A percentile compares a stretch with the other conserved stretches of the same genome.
phyloP scores from a whole-genome alignment of 2,329 filamentous ascomycete species.

The Penicillium glabrum region DNA sequence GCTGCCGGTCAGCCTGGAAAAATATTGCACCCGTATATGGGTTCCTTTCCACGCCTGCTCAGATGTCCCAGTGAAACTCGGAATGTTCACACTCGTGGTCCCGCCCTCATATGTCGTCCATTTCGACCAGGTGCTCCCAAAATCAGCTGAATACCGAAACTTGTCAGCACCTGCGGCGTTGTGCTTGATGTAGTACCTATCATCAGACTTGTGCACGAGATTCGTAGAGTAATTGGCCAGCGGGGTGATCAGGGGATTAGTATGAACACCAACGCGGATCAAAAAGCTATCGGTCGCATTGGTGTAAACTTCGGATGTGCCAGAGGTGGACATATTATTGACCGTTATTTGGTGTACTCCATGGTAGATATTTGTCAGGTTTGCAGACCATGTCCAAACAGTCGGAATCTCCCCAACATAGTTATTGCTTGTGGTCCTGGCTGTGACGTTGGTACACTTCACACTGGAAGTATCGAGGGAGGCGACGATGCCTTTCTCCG shows the following conservation, averaged over 20 bases:
- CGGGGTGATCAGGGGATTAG: slow-evolving; percentile 63
- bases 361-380: slow-evolving; percentile 57
- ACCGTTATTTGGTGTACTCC: slow-evolving; percentile 61
- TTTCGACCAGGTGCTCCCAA: slow-evolving; percentile 58
- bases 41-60: slow-evolving; percentile 61
- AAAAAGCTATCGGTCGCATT: slow-evolving; percentile 61
- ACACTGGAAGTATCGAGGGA: slow-evolving; percentile 47
- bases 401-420: slow-evolving; percentile 56
- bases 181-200: slow-evolving; percentile 55
- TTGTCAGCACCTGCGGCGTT: slow-evolving; percentile 61
- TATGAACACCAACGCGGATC: slow-evolving; percentile 56
- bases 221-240: slow-evolving; percentile 59
- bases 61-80: slow-evolving; percentile 60
- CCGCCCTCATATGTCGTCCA: slow-evolving; percentile 58
- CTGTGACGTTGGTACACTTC: slow-evolving; percentile 44
- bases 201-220: slow-evolving; percentile 49
- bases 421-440: slow-evolving; percentile 46
- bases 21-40: slow-evolving; percentile 65
- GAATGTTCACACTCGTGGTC: slow-evolving; percentile 48
- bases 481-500: slow-evolving; percentile 46
- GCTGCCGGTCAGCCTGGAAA: slow-evolving; percentile 58
- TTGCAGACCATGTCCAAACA: slow-evolving; percentile 55
- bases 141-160: slow-evolving; percentile 64
- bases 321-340: slow-evolving; percentile 52
- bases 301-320: slow-evolving; percentile 45